Base-by-base conservation (phyloP, 371 early-diverging fungal species). In the Syncephalastrum contaminatum region DNA sequence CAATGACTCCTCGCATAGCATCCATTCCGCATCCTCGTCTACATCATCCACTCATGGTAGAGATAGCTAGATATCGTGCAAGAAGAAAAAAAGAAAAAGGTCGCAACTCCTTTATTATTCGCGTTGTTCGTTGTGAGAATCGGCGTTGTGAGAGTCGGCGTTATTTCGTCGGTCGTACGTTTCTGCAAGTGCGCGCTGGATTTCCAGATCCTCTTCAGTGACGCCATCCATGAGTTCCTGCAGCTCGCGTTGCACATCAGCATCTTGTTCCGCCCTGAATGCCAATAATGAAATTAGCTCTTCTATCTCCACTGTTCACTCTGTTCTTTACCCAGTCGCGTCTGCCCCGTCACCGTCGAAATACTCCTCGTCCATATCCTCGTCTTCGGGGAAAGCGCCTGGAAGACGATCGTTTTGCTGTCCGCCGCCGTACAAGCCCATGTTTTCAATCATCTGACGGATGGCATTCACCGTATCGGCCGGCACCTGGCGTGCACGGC, bases 321-420 rank as follows among this genome's bases (percentile, higher is more conserved):
- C 20, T 24, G n/a, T 20, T 39, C 51, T 19, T 51, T 36, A 39
- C 41, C 51, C 5, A 30, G 51, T 39, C 0, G 36, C 40, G 51
- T 51, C 12, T 43, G 15, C 51, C 10, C 50, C 64, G 8, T 48
- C 66, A 43, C 59, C 62, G 3, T 56, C 24, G 5, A 42, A 56
- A 10, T 25, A 50, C 0, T 36, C 61, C 20, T 60, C 51, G 2
- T 47, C 64, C 20, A 53, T 63, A 14, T 60, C 56, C 15, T 66
- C 68, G 25, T 54, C 62, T 1, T 51, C 61, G 12, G 74, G 74
- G 48, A 77, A 77, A 4, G 75, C 66, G 7, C 78, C 78, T 15
- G 80, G 80, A 7, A 67, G 39, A 15, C 58, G 53, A 41, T 64
- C 67, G 1, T 30, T 47, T 20, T 39, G 57, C 24, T 48, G 45